Base-by-base conservation (phyloP, 2,329 filamentous ascomycete genomes). In the Chrysoporthe puriensis region DNA sequence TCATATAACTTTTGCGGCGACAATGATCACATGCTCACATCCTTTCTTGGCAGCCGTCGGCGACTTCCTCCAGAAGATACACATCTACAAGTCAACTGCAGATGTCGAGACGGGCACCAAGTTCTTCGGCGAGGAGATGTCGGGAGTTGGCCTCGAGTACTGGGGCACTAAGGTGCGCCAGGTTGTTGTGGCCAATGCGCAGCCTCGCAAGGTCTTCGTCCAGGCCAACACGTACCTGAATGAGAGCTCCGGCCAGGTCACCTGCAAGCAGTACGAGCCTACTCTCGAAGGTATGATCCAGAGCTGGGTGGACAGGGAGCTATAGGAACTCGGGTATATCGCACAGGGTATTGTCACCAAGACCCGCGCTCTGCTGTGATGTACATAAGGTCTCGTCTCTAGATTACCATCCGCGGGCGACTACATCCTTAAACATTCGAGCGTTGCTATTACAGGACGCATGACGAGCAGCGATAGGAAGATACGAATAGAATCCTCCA, bases 71-170 rank as follows among this genome's bases (percentile, higher is more conserved):
- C 94, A 96, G 81, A 96, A 96, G 79, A 81, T 98, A 70, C 94
- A 97, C 79, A 85, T 97, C 71, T 97, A 92, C 84, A 97, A 97
- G 84, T 88, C 90, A 4, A 97, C 93, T 0, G 95, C 93, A 7
- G 93, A 98, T 76, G 85, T 95, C 21, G 86, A 90, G 73, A 86
- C 85, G 2, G 95, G 93, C n/a, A 89, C 86, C 72, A 87, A 87
- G 72, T 87, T 97, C 79, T 98, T 97, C 77, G 88, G 90, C 69
- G 86, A 90, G 42, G 70, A 72, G 52, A 94, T 97, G 85, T 97
- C 94, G 8, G 83, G 86, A 34, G 94, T 97, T 32, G 91, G 91
- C 68, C 80, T 88, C 63, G 90, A 92, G 50, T 97, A 92, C 82
- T 97, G 93, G 87, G 93, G 91, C 66, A 88, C 87, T 71, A 91